Evolutionary conservation across 31 red algal genomes (phyloP).

Genomic region (Bonnemaisonia californica): DNA sequence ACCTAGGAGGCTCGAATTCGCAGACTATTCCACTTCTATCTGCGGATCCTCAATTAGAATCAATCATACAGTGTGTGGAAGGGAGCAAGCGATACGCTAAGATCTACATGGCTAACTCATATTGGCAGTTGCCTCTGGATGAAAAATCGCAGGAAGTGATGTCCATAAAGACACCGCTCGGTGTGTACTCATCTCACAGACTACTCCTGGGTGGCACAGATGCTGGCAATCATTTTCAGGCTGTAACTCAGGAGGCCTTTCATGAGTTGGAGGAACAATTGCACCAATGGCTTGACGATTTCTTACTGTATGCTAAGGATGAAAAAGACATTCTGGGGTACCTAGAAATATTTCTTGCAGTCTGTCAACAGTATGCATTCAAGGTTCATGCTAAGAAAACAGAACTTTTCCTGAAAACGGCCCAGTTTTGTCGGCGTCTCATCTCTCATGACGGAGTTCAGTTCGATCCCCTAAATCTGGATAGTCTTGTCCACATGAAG

Average conservation of each 20-base stretch:
- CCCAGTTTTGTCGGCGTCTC: background rate
- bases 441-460: background rate
- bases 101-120: slow-evolving; percentile 7
- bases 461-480: background rate
- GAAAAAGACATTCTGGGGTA: slow-evolving; percentile 22
- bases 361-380: background rate
- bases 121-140: slow-evolving; percentile 35
- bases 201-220: slow-evolving; percentile 23
- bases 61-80: background rate
- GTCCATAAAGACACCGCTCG: slow-evolving; percentile 20
- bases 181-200: background rate
- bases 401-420: background rate
- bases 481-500: background rate
- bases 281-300: slow-evolving; percentile 21
- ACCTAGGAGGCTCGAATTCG: slow-evolving; percentile 14
- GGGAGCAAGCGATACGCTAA: slow-evolving; percentile 28
- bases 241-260: background rate
- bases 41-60: slow-evolving; percentile 14
- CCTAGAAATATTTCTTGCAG: background rate
- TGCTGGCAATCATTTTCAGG: slow-evolving; percentile 27
- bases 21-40: slow-evolving; percentile 9
- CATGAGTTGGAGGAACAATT: background rate
- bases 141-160: slow-evolving; percentile 22
- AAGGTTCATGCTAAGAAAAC: background rate
- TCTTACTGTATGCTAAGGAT: slow-evolving; percentile 6